These are phyloP conservation scores for Aureobasidium uvarum DNA, from an alignment of 2,329 filamentous ascomycete species.

Conservation along the genomic window DNA sequence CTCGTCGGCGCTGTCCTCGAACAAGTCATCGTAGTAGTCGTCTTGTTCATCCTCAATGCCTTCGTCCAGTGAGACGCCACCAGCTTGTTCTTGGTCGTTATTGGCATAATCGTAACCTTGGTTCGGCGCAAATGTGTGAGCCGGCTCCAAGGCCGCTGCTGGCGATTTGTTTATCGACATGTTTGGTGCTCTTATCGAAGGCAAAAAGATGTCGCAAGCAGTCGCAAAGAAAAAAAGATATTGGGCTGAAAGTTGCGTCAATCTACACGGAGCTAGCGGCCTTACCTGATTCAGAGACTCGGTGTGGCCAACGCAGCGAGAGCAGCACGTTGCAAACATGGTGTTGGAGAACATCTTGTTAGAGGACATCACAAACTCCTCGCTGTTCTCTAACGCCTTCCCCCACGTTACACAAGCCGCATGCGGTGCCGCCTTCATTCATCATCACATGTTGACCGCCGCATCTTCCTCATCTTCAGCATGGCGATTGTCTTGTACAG, in stretches of 20 bases:
- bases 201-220: not conserved
- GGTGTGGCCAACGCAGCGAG: not conserved
- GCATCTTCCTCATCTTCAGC: not conserved
- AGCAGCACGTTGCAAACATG: too few species aligned
- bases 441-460: not conserved
- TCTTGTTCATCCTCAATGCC: conserved; percentile 51
- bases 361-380: not conserved
- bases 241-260: conserved; percentile 17
- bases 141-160: conserved; percentile 32
- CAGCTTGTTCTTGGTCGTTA: conserved; percentile 31
- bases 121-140: conserved; percentile 37
- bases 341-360: too few species aligned
- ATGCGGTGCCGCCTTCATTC: not conserved
- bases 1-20: conserved; percentile 54
- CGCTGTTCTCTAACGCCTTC: not conserved
- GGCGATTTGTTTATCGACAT: conserved; percentile 26
- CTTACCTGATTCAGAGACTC: conserved; percentile 13
- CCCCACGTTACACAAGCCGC: conserved; percentile 20
- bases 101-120: conserved; percentile 35
- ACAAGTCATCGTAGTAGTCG: conserved; percentile 61
- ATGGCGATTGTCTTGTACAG: conserved; percentile 14
- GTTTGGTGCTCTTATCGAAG: not conserved
- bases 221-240: conserved; percentile 19
- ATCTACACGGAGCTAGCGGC: conserved; percentile 14
- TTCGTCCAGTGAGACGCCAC: conserved; percentile 11